Conservation (phyloP, 768 basidiomycete genomes). For the Hydnum rufescens region DNA sequence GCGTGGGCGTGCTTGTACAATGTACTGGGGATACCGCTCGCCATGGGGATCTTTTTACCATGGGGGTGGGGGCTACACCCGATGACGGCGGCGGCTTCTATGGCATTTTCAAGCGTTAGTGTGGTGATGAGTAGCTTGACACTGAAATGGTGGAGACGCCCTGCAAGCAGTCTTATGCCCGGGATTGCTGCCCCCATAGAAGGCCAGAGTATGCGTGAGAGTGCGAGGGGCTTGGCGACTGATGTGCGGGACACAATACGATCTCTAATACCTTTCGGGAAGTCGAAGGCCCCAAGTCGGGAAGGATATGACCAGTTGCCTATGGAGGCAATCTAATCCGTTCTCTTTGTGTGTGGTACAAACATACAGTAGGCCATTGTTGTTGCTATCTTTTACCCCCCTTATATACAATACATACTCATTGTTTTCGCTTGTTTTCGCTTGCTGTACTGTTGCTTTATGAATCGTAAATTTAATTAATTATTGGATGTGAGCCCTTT, state of each 20-base stretch:
- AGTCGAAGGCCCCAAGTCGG: constrained; percentile 16
- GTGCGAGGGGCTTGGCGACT: constrained; percentile 24
- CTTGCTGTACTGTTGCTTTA: no score
- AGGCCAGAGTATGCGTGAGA: constrained; percentile 23
- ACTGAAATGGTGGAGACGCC: constrained; percentile 68
- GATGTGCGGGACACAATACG: constrained; percentile 27
- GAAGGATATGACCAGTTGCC: constrained; percentile 53
- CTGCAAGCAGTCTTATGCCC: constrained; percentile 48
- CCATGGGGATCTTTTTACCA: constrained; percentile 92
- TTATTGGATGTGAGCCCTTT: no score
- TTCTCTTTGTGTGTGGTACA: no score
- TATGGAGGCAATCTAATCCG: constrained; percentile 40
- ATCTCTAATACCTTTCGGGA: constrained; percentile 19
- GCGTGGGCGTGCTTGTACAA: constrained; percentile 96
- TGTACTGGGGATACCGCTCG: constrained; percentile 80
- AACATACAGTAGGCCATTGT: no score
- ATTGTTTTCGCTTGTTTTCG: no score
- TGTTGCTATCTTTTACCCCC: no score
- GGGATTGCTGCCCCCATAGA: constrained; percentile 23
- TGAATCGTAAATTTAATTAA: no score
- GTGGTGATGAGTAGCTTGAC: constrained; percentile 82
- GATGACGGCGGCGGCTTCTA: constrained; percentile 96
- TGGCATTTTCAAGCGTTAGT: constrained; percentile 94
- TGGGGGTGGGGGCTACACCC: constrained; percentile 86
- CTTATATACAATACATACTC: no score